phyloP scores from a whole-genome alignment of 306 rosid species.

The Rosa multiflora region DNA sequence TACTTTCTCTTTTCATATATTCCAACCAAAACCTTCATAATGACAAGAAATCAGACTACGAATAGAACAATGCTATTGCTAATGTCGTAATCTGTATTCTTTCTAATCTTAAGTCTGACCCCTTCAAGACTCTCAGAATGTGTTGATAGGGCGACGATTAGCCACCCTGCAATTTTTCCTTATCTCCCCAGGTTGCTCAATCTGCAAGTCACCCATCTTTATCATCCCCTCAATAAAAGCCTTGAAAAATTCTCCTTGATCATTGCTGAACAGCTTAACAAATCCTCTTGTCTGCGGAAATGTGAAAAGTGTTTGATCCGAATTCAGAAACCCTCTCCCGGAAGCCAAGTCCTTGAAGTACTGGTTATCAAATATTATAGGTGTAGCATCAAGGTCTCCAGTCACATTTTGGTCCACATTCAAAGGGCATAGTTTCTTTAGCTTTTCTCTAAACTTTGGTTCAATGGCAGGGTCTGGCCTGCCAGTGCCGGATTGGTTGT shows the following conservation, averaged over 20 bases:
- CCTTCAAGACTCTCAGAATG: slow-evolving; percentile 14
- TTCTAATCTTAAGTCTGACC: background rate
- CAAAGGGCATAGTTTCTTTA: slow-evolving; percentile 54
- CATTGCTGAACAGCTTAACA: slow-evolving; percentile 43
- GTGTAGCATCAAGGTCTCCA: slow-evolving; percentile 74
- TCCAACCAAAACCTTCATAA: slow-evolving; percentile 14
- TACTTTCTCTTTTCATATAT: background rate
- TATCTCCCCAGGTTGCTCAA: slow-evolving; percentile 65
- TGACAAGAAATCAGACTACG: background rate
- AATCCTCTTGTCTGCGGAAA: slow-evolving; percentile 38
- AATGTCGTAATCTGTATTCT: background rate
- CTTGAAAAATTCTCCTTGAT: slow-evolving; percentile 46
- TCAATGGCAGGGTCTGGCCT: slow-evolving; percentile 71
- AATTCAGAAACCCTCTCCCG: slow-evolving; percentile 79
- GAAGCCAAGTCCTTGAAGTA: slow-evolving; percentile 84
- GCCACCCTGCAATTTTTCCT: slow-evolving; percentile 72
- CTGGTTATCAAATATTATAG: slow-evolving; percentile 67
- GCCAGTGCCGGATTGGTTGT: slow-evolving; percentile 80
- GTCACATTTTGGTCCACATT: slow-evolving; percentile 72
- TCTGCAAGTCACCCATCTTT: slow-evolving; percentile 79
- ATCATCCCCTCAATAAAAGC: slow-evolving; percentile 75
- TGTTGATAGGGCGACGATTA: slow-evolving; percentile 27
- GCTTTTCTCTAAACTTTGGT: slow-evolving; percentile 44
- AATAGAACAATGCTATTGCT: too few species aligned
- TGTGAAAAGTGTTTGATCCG: slow-evolving; percentile 78